Conservation (phyloP, 345 rosid genomes). For the Mercurialis annua region DNA sequence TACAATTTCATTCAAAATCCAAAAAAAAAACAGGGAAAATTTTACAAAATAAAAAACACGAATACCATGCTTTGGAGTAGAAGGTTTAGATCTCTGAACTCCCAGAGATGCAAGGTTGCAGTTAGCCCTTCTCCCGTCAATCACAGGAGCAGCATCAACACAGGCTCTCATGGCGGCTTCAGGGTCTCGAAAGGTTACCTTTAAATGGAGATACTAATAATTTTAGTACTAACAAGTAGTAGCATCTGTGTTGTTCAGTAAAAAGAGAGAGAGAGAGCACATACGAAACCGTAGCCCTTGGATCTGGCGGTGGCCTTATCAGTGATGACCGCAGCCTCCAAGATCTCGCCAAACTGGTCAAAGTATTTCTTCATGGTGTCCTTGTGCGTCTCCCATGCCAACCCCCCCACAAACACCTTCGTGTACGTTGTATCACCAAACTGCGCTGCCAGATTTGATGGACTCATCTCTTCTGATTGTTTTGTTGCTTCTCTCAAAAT, state of each 20-base stretch:
- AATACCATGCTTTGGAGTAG: slow-evolving; percentile 84
- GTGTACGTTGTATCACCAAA: slow-evolving; percentile 91
- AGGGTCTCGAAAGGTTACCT: slow-evolving; percentile 94
- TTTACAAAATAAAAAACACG: background rate
- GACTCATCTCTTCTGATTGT: slow-evolving; percentile 30
- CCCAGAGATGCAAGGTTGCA: slow-evolving; percentile 96
- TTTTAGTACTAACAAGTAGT: background rate
- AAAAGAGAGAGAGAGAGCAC: slow-evolving; percentile 9
- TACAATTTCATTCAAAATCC: no score
- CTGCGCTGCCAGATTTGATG: slow-evolving; percentile 48
- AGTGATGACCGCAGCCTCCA: slow-evolving; percentile 97
- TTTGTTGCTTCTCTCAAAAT: slow-evolving; percentile 2
- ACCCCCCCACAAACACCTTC: slow-evolving; percentile 92
- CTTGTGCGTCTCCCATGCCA: slow-evolving; percentile 99
- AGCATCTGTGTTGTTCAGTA: background rate
- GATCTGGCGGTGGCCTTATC: slow-evolving; percentile 98
- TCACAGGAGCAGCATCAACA: slow-evolving; percentile 89
- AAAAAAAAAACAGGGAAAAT: background rate
- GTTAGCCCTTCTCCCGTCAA: slow-evolving; percentile 95
- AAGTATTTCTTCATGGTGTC: slow-evolving; percentile 88
- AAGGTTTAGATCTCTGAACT: slow-evolving; percentile 94
- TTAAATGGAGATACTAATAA: background rate
- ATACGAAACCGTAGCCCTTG: slow-evolving; percentile 98
- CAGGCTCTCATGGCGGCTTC: slow-evolving; percentile 96
- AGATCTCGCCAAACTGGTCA: slow-evolving; percentile 94